These are phyloP conservation scores for Blastocystis sp. DNA, from an alignment of 352 stramenopile genomes.

Conservation along the genomic window DNA sequence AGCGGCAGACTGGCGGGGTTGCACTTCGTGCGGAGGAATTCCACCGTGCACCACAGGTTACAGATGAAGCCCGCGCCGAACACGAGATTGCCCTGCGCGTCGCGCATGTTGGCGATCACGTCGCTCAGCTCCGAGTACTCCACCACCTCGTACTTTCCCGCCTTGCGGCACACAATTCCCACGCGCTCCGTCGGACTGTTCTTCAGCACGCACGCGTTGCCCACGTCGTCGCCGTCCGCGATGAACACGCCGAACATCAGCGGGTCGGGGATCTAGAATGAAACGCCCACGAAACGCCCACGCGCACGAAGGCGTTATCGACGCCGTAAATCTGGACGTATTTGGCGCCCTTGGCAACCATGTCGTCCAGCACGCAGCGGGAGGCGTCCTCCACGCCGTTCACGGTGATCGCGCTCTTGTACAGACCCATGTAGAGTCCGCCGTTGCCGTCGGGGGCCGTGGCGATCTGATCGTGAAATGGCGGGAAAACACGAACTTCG, in stretches of 20 bases:
- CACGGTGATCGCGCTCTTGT: conserved; percentile 28
- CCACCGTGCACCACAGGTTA: conserved; percentile 82
- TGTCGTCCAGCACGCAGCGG: conserved; percentile 71
- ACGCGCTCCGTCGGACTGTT: conserved; percentile 77
- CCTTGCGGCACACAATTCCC: conserved; percentile 80
- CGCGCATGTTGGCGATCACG: conserved; percentile 74
- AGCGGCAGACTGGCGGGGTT: conserved; percentile 70
- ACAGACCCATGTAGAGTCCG: conserved; percentile 70
- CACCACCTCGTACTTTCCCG: conserved; percentile 79
- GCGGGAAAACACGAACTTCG: conserved; percentile 12
- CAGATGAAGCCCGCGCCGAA: conserved; percentile 83
- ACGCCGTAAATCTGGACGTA: conserved; percentile 83
- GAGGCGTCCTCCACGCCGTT: not conserved
- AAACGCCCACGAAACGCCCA: not conserved
- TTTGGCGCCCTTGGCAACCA: conserved; percentile 77
- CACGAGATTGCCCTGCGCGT: conserved; percentile 77
- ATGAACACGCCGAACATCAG: conserved; percentile 82
- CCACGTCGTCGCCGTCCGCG: conserved; percentile 79
- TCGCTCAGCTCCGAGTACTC: conserved; percentile 83
- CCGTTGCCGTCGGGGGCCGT: conserved; percentile 81
- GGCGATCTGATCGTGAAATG: conserved; percentile 74
- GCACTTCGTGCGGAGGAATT: conserved; percentile 66
- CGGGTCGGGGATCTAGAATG: conserved; percentile 77
- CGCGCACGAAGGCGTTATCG: conserved; percentile 78
- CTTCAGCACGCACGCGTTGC: conserved; percentile 84